Evolutionary conservation across 2,329 filamentous ascomycete genomes (phyloP), one percentile per base, ranked within the genome.

Genomic region (Rutstroemia sydowiana): DNA sequence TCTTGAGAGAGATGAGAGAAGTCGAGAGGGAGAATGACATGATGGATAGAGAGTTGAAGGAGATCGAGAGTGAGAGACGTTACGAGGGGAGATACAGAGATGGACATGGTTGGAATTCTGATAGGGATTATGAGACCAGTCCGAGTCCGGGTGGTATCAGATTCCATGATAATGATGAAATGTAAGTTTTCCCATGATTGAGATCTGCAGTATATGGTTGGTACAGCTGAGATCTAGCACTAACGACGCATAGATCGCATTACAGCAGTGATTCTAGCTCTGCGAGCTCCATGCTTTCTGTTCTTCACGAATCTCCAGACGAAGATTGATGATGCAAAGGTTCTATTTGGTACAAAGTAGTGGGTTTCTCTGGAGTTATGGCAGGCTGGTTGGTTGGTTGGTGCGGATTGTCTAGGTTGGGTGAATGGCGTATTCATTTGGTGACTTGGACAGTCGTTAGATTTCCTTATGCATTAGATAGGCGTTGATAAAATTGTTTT

Each of bases 221-320:
- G 16, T 1, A 8, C 2, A 11, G 13, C 7, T 28, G 8, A 9
- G 7, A 16, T 9, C 7, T 31, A 8, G 9, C 20, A n/a, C 40
- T 50, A 34, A 49, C 23, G 9, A 3, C 7, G 3, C 11, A 14
- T 37, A 50, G 48, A n/a, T 50, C 48, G 10, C 28, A 48, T 13
- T 50, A 45, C 16, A 36, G 31, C 20, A 45, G 40, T 30, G 48
- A 39, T 28, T n/a, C 45, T 26, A 50, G 48, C 7, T 30, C 48
- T 3, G 13, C 45, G 39, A 45, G 48, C 8, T 50, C 48, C 13
- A 50, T 50, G 40, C 41, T 50, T 10, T 50, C 48, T 30, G 40
- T 45, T 10, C 40, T 50, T n/a, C 31, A 45, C 13, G 48, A 50
- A 31, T 44, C 40, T 1, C 48, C 48, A 11, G 40, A 50, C 7